These are phyloP conservation scores for Helicocarpus griseus DNA, from an alignment of 2,329 filamentous ascomycete species.

Conservation along the genomic window DNA sequence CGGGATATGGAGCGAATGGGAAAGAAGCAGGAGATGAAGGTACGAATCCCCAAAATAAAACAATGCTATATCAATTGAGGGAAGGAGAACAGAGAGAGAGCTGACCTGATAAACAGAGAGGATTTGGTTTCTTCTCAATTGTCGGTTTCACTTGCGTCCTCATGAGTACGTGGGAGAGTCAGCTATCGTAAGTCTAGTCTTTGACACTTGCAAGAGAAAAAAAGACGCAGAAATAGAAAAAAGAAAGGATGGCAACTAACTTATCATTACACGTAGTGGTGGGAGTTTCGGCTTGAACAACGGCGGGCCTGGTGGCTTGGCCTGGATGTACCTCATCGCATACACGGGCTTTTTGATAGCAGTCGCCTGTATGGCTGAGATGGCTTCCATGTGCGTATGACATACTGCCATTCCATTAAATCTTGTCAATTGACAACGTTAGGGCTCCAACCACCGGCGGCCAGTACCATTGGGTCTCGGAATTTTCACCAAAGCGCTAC, in stretches of 20 bases:
- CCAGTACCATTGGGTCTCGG: conserved; percentile 34
- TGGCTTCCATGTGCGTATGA: conserved; percentile 38
- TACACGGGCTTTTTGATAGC: conserved; percentile 24
- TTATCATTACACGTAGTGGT: no score
- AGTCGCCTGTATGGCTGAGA: conserved; percentile 31
- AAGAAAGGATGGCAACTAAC: no score
- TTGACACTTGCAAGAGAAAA: no score
- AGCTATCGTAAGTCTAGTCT: no score
- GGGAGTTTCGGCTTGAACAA: conserved; percentile 26
- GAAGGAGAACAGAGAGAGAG: no score
- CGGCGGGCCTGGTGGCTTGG: conserved; percentile 29
- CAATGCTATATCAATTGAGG: no score
- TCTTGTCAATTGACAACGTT: no score
- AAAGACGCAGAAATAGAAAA: no score
- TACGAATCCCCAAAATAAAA: no score
- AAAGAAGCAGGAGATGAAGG: conserved; percentile 30
- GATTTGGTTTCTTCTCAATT: conserved; percentile 37
- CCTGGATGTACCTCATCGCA: conserved; percentile 28
- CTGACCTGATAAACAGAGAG: conserved; percentile 23
- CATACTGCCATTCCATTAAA: no score
- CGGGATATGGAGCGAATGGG: conserved; percentile 30
- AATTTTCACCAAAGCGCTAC: conserved; percentile 33
- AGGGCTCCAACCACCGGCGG: conserved; percentile 34
- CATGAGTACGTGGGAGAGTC: conserved; percentile 36
- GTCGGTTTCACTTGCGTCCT: conserved; percentile 36